Percentiles rank a stretch among this genome's conserved stretches.
These are phyloP conservation scores for Phytophthora cactorum DNA, from an alignment of 352 stramenopile genomes.

Conservation along the genomic window DNA sequence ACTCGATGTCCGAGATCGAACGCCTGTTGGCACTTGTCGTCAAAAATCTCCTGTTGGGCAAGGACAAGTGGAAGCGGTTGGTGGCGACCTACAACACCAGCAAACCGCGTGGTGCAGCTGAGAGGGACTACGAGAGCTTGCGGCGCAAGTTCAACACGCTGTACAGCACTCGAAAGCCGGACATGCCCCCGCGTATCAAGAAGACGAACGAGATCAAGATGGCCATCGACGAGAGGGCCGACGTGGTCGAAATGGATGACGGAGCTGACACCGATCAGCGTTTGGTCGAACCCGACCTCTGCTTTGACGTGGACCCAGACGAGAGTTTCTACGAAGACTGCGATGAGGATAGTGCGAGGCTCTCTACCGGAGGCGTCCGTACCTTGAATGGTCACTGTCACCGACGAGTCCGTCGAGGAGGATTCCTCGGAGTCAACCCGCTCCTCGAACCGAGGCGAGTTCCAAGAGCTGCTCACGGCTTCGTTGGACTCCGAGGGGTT, in stretches of 20 bases:
- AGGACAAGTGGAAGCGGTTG: constrained; percentile 6
- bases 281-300: background rate
- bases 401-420: too few relatives aligned
- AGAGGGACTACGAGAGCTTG: constrained; percentile 5
- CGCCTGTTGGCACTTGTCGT: background rate
- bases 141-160: constrained; percentile 10
- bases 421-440: background rate
- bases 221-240: constrained; percentile 8
- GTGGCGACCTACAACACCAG: background rate
- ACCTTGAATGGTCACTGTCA: background rate
- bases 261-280: background rate
- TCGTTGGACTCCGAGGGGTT: background rate
- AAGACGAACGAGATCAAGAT: background rate
- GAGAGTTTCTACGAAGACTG: background rate
- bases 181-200: background rate
- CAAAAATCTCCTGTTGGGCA: background rate
- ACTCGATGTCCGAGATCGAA: background rate
- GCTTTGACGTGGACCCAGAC: background rate
- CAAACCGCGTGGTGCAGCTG: background rate
- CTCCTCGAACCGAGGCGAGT: background rate
- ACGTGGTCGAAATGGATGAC: background rate
- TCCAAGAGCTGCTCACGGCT: background rate
- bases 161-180: constrained; percentile 2
- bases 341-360: background rate
- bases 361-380: background rate